A percentile compares a stretch with the other conserved stretches of the same genome.
phyloP scores from a whole-genome alignment of 2,329 filamentous ascomycete genomes.

The Elsinoe necatrix region DNA sequence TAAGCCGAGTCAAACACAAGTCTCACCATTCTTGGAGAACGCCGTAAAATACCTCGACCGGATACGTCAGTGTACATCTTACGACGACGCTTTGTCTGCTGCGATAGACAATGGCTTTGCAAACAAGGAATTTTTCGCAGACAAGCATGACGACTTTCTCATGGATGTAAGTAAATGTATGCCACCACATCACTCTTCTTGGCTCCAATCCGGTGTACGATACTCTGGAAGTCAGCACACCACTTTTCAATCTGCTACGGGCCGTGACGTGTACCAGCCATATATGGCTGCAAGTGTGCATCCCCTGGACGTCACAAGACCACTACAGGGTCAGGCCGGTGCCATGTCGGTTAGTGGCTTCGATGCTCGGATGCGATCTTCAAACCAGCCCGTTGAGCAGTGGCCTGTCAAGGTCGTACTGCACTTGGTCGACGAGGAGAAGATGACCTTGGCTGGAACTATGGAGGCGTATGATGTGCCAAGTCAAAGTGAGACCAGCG shows the following conservation, averaged over 20 bases:
- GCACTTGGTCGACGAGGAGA: constrained; percentile 51
- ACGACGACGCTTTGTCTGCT: constrained; percentile 47
- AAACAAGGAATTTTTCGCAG: constrained; percentile 44
- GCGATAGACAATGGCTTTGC: constrained; percentile 48
- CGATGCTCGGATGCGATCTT: background rate
- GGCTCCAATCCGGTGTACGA: constrained; percentile 52
- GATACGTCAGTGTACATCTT: constrained; percentile 45
- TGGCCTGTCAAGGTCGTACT: constrained; percentile 62
- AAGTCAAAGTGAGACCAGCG: constrained; percentile 29
- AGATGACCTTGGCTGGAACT: constrained; percentile 56
- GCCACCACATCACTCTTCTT: constrained; percentile 49
- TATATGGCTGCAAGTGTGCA: constrained; percentile 21
- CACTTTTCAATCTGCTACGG: constrained; percentile 22
- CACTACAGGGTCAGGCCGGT: constrained; percentile 30
- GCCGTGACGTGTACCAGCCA: constrained; percentile 16
- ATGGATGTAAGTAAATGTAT: constrained; percentile 45
- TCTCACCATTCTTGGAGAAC: constrained; percentile 42
- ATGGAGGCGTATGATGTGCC: constrained; percentile 65
- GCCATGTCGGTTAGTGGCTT: background rate
- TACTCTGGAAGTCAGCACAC: constrained; percentile 57
- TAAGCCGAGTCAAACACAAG: constrained; percentile 6
- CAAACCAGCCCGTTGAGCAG: constrained; percentile 34
- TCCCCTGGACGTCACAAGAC: constrained; percentile 28
- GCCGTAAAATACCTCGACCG: constrained; percentile 54
- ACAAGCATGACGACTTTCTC: constrained; percentile 50